Percentiles rank a stretch among this genome's conserved stretches.
Evolutionary conservation across 768 basidiomycete genomes (phyloP).

Genomic region (Coprinopsis sp.): DNA sequence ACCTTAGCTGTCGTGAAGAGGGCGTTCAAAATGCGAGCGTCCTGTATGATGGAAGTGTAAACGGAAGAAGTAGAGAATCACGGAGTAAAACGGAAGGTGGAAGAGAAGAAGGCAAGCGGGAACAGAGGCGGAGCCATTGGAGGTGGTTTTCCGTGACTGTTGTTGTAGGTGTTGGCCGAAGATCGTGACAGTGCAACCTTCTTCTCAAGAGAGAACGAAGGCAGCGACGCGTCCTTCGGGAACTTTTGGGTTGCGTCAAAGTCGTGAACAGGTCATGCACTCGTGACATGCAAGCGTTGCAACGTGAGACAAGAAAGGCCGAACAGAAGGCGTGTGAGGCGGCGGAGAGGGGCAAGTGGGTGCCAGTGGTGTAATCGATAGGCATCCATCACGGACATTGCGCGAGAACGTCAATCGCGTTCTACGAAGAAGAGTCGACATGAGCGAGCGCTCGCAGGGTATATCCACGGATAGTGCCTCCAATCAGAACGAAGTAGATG

Average conservation of each 20-base stretch:
- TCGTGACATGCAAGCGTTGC: slow-evolving; percentile 1
- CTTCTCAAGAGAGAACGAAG: neutral
- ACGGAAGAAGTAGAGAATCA: no score
- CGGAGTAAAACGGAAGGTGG: no score
- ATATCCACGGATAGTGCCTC: slow-evolving; percentile 11
- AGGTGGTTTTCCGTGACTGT: no score
- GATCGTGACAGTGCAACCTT: no score
- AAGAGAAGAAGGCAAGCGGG: no score
- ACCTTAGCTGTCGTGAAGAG: no score
- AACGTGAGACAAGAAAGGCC: slow-evolving; percentile 3
- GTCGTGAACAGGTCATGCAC: slow-evolving; percentile 7
- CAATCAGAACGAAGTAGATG: slow-evolving; percentile 6
- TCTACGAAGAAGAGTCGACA: slow-evolving; percentile 6
- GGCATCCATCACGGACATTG: slow-evolving; percentile 1
- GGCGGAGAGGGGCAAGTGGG: slow-evolving; percentile 1
- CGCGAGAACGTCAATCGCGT: neutral
- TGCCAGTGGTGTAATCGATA: neutral
- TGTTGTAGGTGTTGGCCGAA: no score
- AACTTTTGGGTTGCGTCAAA: neutral
- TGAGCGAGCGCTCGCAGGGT: slow-evolving; percentile 4
- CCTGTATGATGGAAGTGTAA: no score
- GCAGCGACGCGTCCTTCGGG: neutral
- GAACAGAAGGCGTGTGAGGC: neutral
- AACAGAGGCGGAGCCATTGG: no score
- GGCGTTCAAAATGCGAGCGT: no score